Base-by-base conservation (phyloP, 1,284 basidiomycete species). In the Microstroma glucosiphilum region DNA sequence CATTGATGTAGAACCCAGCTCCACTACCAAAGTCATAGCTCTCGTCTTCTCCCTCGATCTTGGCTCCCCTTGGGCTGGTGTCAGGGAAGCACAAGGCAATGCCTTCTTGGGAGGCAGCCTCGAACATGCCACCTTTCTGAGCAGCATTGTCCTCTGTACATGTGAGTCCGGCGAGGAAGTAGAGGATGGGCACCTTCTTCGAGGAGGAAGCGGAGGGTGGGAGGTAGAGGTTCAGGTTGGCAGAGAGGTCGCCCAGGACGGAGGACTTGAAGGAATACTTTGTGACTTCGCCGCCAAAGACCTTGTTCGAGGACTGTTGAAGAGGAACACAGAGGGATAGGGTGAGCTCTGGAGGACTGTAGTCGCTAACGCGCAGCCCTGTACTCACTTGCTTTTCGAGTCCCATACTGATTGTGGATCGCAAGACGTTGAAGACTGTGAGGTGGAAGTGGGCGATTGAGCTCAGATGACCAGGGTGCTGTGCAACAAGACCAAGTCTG, bases 41-140 rank as follows among this genome's bases (percentile, higher is more conserved):
- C 56, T 90, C 86, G 81, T 98, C 92, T 56, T 81, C 82, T 43
- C 89, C 91, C 60, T 88, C 86, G 62, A 92, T 84, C n/a, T 87
- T 88, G 1, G 94, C 93, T 0, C 92, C 92, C 40, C 94, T 85
- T 1, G 96, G 96, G 46, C 89, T 91, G 0, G 96, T 98, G 78
- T 99, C 96, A 0, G 96, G 92, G 80, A 96, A 96, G 48, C 98
- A 86, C 56, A 98, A 82, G 0, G 94, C 93, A 62, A 99, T 88
- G 3, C 88, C 70, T 61, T 67, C 59, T n/a, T 65, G 30, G 0
- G 70, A 69, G 2, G 77, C 77, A 7, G 71, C 69, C 19, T 55
- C 56, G 57, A 76, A 76, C 46, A 79, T 68, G 30, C 63, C 65
- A 40, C 71, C 77, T 61, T 79, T 79, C 58, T 79, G 76, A 6